Evolutionary conservation across 2,329 filamentous ascomycete genomes (phyloP), one percentile per base, ranked within the genome.

Genomic region (Fusarium sulawesiense): DNA sequence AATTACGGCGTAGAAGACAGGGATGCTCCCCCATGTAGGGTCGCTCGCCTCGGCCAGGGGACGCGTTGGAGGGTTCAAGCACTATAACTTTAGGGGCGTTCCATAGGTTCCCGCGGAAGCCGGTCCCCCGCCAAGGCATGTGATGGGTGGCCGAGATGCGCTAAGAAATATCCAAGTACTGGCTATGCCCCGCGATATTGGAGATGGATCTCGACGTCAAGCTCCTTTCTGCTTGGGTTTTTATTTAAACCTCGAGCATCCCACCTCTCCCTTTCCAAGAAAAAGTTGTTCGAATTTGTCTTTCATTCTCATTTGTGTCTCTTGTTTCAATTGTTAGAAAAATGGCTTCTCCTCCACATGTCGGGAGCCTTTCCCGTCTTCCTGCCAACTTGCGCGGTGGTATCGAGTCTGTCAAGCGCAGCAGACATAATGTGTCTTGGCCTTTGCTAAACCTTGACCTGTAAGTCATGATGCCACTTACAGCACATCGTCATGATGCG

Each of bases 351-450:
- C 55, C 66, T 58, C 40, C 68, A 75, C 82, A 69, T 56, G 90
- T 91, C 87, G 86, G 89, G 68, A 90, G 90, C 76, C 89, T 87
- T 65, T 92, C 90, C 73, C 86, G 90, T 76, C 88, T 93, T 80
- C 90, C 91, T 73, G 84, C 91, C 70, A 92, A 90, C 82, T 83
- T 93, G 79, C 86, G 90, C 74, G 90, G 91, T 76, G 86, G 88
- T 78, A 86, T 92, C 76, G 86, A 85, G 70, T 84, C 82, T 68
- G 87, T 89, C 76, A 89, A 88, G 80, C 86, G 84, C 64, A 83
- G 84, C 57, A 83, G 85, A 65, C 85, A 86, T 48, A 83, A 83
- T 60, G 85, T 87, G 74, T 86, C 88, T 75, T 78, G 89, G 75
- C 81, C 87, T 64, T 79, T 90, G 44, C 76, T 92, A 67, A 93